Conservation (phyloP, 331 rosid genomes). For the Acacia pycnantha region DNA sequence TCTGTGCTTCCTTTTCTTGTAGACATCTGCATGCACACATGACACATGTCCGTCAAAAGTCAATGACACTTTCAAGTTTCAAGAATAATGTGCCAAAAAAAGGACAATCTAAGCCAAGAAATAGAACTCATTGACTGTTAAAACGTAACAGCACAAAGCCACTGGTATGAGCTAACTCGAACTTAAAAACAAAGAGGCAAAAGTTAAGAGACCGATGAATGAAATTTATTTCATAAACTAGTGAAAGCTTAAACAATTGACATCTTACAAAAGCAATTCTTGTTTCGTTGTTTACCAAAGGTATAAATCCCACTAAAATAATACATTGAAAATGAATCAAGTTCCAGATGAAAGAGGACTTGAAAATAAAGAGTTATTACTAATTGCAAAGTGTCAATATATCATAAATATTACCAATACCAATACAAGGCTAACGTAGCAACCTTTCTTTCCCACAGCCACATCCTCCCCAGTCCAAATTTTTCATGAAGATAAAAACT, state of each 20-base stretch:
- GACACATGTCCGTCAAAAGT: slow-evolving; percentile 22
- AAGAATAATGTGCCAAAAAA: not conserved
- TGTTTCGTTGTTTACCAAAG: slow-evolving; percentile 1
- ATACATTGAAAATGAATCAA: not conserved
- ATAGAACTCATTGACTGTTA: not conserved
- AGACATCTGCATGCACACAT: slow-evolving; percentile 58
- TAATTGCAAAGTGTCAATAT: not conserved
- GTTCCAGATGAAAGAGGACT: not conserved
- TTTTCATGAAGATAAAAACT: not conserved
- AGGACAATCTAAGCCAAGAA: slow-evolving; percentile 9
- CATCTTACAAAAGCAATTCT: not conserved
- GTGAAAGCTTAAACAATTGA: not conserved
- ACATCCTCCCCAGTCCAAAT: not conserved
- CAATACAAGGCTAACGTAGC: not conserved
- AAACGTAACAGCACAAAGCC: not conserved
- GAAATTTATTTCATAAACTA: not conserved
- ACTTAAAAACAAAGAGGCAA: not conserved
- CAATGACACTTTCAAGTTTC: slow-evolving; percentile 8
- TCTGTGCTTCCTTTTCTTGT: slow-evolving; percentile 90
- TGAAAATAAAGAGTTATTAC: not conserved
- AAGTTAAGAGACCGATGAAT: not conserved
- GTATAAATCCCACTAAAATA: slow-evolving; percentile 4
- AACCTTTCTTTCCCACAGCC: no score
- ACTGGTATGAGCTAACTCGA: not conserved
- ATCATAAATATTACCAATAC: not conserved